Evolutionary conservation across 1,284 basidiomycete genomes (phyloP).

Genomic region (Xanthoconium separans): DNA sequence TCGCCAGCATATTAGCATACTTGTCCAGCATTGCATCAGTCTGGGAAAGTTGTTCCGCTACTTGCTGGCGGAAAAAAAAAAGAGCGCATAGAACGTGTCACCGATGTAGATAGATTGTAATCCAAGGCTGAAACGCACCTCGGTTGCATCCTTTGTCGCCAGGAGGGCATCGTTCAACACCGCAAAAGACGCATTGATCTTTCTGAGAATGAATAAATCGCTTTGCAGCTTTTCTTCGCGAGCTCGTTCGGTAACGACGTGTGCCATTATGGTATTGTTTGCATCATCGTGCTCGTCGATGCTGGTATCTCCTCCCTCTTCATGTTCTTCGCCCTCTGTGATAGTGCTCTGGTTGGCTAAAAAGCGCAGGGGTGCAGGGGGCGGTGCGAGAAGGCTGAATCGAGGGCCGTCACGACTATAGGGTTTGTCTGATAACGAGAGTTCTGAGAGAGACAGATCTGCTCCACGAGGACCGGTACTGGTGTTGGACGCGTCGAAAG

Average conservation of each 20-base stretch:
- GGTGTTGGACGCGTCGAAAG: conserved; percentile 39
- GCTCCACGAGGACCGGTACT: conserved; percentile 41
- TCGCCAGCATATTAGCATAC: conserved; percentile 67
- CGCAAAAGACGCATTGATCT: conserved; percentile 67
- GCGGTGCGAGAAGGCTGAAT: conserved; percentile 44
- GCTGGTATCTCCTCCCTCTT: conserved; percentile 22
- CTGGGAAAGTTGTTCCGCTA: conserved; percentile 61
- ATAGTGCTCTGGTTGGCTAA: conserved; percentile 28
- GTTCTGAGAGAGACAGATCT: conserved; percentile 64
- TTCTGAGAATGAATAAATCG: conserved; percentile 68
- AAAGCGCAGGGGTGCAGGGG: conserved; percentile 29
- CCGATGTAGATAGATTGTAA: not conserved
- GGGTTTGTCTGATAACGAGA: conserved; percentile 48
- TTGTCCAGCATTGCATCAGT: conserved; percentile 71
- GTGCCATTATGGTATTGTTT: conserved; percentile 21
- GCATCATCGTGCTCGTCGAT: conserved; percentile 22
- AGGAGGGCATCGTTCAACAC: conserved; percentile 63
- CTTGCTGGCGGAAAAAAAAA: conserved; percentile 48
- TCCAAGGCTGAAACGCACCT: conserved; percentile 44
- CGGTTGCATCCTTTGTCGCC: conserved; percentile 60
- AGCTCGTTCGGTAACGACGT: conserved; percentile 37
- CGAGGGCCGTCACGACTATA: conserved; percentile 30
- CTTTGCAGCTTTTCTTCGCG: conserved; percentile 72
- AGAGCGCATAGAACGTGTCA: conserved; percentile 1
- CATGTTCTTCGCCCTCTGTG: conserved; percentile 31